Conservation (phyloP, 108 stramenopile genomes). For the Cylindrotheca closterium region DNA sequence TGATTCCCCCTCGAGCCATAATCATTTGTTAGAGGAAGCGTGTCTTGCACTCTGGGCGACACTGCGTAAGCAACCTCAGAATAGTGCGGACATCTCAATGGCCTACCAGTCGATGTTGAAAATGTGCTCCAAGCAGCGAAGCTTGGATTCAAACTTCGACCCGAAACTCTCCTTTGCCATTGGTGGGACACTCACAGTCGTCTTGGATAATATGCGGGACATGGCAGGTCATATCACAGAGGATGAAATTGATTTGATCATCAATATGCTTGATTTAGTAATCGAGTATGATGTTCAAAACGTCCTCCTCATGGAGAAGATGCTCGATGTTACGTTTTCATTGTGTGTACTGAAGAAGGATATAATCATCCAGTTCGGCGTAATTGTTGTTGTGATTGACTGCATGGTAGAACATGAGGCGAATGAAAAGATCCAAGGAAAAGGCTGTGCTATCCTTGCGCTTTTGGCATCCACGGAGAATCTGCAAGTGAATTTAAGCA, state of each 20-base stretch:
- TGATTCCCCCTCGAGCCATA: neutral
- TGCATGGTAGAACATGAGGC: slow-evolving; percentile 38
- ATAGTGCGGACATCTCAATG: neutral
- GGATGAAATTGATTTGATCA: slow-evolving; percentile 33
- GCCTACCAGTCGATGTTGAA: slow-evolving; percentile 19
- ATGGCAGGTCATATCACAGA: slow-evolving; percentile 17
- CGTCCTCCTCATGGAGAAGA: slow-evolving; percentile 11
- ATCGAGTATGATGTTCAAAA: slow-evolving; percentile 24
- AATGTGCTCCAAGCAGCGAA: slow-evolving; percentile 12
- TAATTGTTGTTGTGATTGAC: slow-evolving; percentile 47
- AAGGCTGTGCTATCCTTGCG: slow-evolving; percentile 43
- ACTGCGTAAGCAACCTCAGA: slow-evolving; percentile 10
- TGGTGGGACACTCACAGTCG: slow-evolving; percentile 27
- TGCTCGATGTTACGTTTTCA: slow-evolving; percentile 27
- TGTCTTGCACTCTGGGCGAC: slow-evolving; percentile 37
- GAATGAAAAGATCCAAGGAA: slow-evolving; percentile 25
- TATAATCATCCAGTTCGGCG: slow-evolving; percentile 35
- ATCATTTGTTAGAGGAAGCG: slow-evolving; percentile 11
- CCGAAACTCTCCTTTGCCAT: slow-evolving; percentile 12
- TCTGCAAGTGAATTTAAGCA: slow-evolving; percentile 43
- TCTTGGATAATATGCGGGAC: slow-evolving; percentile 21
- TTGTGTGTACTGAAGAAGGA: slow-evolving; percentile 26
- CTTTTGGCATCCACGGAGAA: slow-evolving; percentile 39
- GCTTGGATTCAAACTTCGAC: slow-evolving; percentile 12
- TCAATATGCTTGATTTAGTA: slow-evolving; percentile 25